A percentile compares a stretch with the other conserved stretches of the same genome.
Evolutionary conservation across 352 stramenopile species (phyloP).

Genomic region (Pythium pyrilobum): DNA sequence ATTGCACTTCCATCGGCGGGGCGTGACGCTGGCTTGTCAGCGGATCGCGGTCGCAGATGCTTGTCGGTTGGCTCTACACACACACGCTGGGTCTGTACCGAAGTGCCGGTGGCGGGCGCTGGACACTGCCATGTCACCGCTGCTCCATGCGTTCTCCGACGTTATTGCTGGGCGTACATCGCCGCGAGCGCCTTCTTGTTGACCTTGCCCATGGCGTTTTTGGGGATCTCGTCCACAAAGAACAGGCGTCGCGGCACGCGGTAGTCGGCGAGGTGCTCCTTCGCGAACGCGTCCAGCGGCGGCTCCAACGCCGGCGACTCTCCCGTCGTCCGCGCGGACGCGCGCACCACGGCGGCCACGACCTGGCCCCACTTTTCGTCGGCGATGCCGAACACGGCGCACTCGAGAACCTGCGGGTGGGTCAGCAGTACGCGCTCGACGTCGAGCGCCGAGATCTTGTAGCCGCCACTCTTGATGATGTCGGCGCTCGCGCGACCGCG

Average conservation of each 20-base stretch:
- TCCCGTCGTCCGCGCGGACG: not conserved
- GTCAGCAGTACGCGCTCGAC: slow-evolving; percentile 83
- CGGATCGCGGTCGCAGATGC: too few species aligned
- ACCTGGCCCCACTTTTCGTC: slow-evolving; percentile 86
- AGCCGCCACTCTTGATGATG: slow-evolving; percentile 90
- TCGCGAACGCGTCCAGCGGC: slow-evolving; percentile 39
- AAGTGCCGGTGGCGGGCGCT: too few species aligned
- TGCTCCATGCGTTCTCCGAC: not conserved
- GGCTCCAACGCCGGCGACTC: slow-evolving; percentile 20
- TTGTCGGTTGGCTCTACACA: too few species aligned
- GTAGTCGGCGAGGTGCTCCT: slow-evolving; percentile 74
- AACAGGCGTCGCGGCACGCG: slow-evolving; percentile 72
- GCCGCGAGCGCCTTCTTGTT: slow-evolving; percentile 87
- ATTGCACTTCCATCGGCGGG: too few species aligned
- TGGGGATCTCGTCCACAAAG: slow-evolving; percentile 80
- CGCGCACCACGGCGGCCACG: slow-evolving; percentile 59
- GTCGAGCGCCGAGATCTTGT: slow-evolving; percentile 92
- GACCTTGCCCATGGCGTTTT: slow-evolving; percentile 93
- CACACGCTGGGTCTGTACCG: too few species aligned
- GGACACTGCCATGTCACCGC: too few species aligned
- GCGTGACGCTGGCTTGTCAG: too few species aligned
- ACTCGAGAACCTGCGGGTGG: slow-evolving; percentile 78
- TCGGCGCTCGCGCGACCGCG: slow-evolving; percentile 86
- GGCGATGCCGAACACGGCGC: slow-evolving; percentile 76
- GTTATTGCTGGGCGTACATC: slow-evolving; percentile 13